Conservation (phyloP, 805 yeast species). For the Candida michaelii region DNA sequence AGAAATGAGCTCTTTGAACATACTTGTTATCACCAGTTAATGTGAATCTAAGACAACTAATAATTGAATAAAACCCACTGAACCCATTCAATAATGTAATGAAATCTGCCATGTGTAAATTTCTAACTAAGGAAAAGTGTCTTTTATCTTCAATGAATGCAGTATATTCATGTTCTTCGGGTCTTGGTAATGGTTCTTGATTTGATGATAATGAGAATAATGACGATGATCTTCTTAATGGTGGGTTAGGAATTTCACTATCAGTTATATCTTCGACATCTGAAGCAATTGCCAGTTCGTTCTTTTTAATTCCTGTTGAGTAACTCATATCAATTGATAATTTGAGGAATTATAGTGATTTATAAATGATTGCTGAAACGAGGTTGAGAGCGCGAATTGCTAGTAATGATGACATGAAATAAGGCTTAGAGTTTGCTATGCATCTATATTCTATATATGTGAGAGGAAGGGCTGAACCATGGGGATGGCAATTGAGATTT, state of each 20-base stretch:
- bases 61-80: conserved; percentile 87
- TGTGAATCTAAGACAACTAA: conserved; percentile 81
- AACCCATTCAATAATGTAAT: conserved; percentile 93
- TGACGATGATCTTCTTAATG: conserved; percentile 54
- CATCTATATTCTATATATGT: neutral
- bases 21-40: conserved; percentile 67
- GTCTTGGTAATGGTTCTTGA: conserved; percentile 62
- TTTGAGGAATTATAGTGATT: neutral
- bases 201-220: conserved; percentile 50
- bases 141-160: conserved; percentile 80
- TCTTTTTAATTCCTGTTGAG: conserved; percentile 20
- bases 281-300: conserved; percentile 38
- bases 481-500: too few relatives aligned
- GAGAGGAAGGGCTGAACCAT: neutral
- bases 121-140: conserved; percentile 83
- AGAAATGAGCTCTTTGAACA: conserved; percentile 84
- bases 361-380: conserved; percentile 5
- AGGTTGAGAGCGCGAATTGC: conserved; percentile 3
- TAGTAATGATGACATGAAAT: neutral
- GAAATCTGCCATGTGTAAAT: conserved; percentile 92
- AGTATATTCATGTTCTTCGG: conserved; percentile 72
- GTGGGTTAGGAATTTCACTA: conserved; percentile 17
- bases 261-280: conserved; percentile 36
- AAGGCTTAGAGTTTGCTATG: neutral
- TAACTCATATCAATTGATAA: conserved; percentile 14